Conservation (phyloP, 352 stramenopile genomes). For the Phytophthora sp. region DNA sequence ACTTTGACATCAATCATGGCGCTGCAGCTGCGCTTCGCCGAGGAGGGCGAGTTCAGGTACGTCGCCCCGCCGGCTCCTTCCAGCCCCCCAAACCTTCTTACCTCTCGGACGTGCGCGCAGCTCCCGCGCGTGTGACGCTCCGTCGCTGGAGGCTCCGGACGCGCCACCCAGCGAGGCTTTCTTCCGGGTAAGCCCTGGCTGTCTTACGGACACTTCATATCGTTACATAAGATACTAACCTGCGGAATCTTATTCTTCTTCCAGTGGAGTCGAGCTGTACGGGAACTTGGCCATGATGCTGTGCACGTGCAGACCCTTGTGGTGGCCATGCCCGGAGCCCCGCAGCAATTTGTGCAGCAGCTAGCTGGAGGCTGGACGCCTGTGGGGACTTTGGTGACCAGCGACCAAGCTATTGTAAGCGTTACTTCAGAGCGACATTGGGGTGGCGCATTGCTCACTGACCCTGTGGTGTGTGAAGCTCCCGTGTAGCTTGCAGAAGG, state of each 20-base stretch:
- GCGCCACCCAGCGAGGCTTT: constrained; percentile 37
- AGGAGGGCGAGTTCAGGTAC: constrained; percentile 65
- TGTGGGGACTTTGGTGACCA: constrained; percentile 61
- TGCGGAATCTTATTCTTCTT: no score
- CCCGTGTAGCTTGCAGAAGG: constrained; percentile 23
- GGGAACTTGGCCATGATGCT: constrained; percentile 11
- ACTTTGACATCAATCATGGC: constrained; percentile 31
- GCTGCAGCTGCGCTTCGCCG: constrained; percentile 45
- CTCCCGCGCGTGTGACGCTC: constrained; percentile 52
- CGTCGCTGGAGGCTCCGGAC: constrained; percentile 28
- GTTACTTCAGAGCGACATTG: no score
- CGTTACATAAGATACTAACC: no score
- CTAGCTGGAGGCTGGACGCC: constrained; percentile 48
- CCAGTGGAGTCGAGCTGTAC: constrained; percentile 59
- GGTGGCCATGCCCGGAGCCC: constrained; percentile 48
- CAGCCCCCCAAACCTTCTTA: neutral
- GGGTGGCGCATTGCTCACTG: no score
- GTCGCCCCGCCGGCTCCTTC: neutral
- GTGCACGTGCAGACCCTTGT: constrained; percentile 45
- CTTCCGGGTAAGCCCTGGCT: constrained; percentile 78
- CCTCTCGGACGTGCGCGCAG: constrained; percentile 21
- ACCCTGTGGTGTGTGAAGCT: constrained; percentile 20
- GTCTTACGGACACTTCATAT: no score
- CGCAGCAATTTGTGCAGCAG: constrained; percentile 56
- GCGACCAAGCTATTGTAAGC: constrained; percentile 55